A percentile compares a stretch with the other conserved stretches of the same genome.
phyloP scores from a whole-genome alignment of 148 eudicot species.

The Vaccinium corymbosum region DNA sequence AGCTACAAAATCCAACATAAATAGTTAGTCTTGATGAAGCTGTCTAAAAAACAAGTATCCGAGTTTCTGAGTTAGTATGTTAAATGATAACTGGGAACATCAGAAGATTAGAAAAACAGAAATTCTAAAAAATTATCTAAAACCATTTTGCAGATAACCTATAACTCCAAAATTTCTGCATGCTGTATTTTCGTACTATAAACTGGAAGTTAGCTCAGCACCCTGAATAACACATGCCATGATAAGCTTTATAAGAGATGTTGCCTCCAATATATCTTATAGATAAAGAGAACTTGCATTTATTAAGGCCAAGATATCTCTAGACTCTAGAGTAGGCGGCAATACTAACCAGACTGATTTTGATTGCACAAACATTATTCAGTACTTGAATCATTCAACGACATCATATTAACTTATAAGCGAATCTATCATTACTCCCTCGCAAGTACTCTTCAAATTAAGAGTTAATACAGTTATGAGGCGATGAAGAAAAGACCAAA shows the following conservation, averaged over 20 bases:
- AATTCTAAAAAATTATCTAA: not conserved
- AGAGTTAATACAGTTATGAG: not conserved
- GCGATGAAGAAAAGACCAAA: not conserved
- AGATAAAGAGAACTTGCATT: not conserved
- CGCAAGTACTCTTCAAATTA: no score
- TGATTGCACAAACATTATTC: not conserved
- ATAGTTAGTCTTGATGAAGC: not conserved
- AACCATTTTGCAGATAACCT: not conserved
- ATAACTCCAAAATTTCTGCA: not conserved
- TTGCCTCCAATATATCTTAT: not conserved
- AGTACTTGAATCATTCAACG: not conserved
- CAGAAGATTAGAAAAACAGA: not conserved
- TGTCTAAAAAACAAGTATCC: not conserved
- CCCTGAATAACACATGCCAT: not conserved
- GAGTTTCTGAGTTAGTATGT: not conserved
- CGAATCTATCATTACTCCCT: not conserved
- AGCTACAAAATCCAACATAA: slow-evolving; percentile 7
- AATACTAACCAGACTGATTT: not conserved
- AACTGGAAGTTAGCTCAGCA: not conserved
- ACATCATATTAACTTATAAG: not conserved
- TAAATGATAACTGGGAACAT: not conserved
- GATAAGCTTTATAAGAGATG: not conserved
- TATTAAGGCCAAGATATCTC: not conserved
- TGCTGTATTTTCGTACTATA: not conserved
- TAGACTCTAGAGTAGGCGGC: not conserved